Conservation (phyloP, 768 basidiomycete species). For the Termitomyces sp. region DNA sequence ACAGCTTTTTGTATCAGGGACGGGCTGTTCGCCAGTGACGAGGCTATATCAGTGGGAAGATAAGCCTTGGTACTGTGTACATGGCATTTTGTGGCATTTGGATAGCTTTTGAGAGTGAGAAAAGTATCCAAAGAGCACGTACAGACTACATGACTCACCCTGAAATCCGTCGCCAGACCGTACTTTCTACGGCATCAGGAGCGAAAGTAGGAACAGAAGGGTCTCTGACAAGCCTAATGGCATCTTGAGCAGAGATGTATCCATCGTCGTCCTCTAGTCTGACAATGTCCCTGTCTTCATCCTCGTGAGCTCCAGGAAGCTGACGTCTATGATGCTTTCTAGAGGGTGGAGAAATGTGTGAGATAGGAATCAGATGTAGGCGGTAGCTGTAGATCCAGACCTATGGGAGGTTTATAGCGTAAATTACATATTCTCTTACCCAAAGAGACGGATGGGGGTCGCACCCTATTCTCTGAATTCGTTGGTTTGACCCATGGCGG, state of each 20-base stretch:
- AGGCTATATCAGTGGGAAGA: slow-evolving; percentile 75
- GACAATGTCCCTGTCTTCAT: slow-evolving; percentile 41
- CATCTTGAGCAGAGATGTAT: slow-evolving; percentile 56
- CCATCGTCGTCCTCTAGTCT: slow-evolving; percentile 31
- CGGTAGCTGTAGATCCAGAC: slow-evolving; percentile 85
- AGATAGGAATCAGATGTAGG: slow-evolving; percentile 83
- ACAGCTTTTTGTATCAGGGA: slow-evolving; percentile 79
- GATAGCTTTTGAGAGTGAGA: slow-evolving; percentile 49
- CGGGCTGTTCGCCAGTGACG: slow-evolving; percentile 57
- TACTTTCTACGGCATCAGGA: slow-evolving; percentile 50
- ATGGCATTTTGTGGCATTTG: slow-evolving; percentile 55
- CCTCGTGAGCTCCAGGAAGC: slow-evolving; percentile 36
- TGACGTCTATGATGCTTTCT: slow-evolving; percentile 45
- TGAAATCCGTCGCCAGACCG: slow-evolving; percentile 65
- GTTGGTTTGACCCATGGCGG: slow-evolving; percentile 89
- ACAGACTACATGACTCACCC: slow-evolving; percentile 34
- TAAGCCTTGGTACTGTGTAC: slow-evolving; percentile 75
- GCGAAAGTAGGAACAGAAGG: slow-evolving; percentile 49
- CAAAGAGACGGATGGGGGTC: slow-evolving; percentile 29
- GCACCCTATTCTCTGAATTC: slow-evolving; percentile 90
- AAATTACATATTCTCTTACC: slow-evolving; percentile 27
- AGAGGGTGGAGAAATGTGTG: slow-evolving; percentile 61
- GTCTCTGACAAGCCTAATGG: slow-evolving; percentile 57
- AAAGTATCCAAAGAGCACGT: neutral
- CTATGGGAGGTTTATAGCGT: slow-evolving; percentile 37